Percentiles rank a stretch among this genome's conserved stretches.
Conservation (phyloP, 179 eudicot genomes). For the Amaranthus tricolor region DNA sequence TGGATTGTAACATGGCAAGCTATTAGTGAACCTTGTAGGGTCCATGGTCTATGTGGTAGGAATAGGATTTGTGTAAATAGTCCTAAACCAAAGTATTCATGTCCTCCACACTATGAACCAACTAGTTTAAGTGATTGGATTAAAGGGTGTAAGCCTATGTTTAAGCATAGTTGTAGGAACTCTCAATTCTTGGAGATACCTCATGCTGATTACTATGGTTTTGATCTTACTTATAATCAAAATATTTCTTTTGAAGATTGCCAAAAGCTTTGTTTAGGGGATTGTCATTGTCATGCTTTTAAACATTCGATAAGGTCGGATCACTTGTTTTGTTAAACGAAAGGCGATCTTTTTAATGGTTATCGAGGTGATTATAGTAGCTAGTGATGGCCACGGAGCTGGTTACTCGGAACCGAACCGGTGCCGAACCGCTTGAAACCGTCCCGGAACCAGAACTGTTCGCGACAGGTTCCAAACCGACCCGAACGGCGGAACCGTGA, state of each 20-base stretch:
- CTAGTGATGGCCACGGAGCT: too few species aligned
- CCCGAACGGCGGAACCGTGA: too few species aligned
- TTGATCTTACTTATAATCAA: slow-evolving; percentile 23
- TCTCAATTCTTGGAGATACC: slow-evolving; percentile 36
- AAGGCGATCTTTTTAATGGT: slow-evolving; percentile 42
- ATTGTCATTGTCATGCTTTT: slow-evolving; percentile 39
- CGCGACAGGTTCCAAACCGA: too few species aligned
- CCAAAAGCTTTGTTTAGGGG: slow-evolving; percentile 24
- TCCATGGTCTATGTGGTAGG: slow-evolving; percentile 56
- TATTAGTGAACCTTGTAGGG: slow-evolving; percentile 33
- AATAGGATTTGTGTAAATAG: slow-evolving; percentile 43
- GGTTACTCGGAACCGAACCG: too few species aligned
- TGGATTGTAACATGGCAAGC: slow-evolving; percentile 56
- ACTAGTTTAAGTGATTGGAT: slow-evolving; percentile 39
- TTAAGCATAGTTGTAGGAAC: slow-evolving; percentile 19
- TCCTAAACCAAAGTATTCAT: slow-evolving; percentile 42
- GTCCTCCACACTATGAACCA: slow-evolving; percentile 40
- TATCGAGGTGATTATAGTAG: slow-evolving; percentile 1
- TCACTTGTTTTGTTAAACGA: slow-evolving; percentile 22
- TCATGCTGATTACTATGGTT: slow-evolving; percentile 42
- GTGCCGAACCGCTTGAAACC: too few species aligned
- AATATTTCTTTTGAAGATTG: slow-evolving; percentile 27
- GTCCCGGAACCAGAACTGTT: too few species aligned
- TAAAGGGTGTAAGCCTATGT: slow-evolving; percentile 46
- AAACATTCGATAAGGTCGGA: slow-evolving; percentile 25